Conservation (phyloP, 2,329 filamentous ascomycete genomes). For the Cladophialophora chaetospira region DNA sequence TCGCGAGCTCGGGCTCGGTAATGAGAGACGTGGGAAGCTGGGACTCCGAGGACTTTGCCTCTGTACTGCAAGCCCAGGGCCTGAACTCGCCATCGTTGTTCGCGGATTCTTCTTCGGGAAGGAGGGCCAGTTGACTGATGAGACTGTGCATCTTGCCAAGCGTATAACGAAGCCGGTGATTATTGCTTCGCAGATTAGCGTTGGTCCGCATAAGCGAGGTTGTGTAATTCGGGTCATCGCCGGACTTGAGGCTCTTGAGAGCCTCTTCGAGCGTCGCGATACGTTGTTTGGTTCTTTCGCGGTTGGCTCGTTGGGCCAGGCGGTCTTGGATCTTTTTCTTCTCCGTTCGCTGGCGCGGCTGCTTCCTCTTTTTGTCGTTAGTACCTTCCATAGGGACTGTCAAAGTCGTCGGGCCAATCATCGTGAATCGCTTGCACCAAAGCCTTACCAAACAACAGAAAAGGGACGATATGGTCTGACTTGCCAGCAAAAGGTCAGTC, state of each 20-base stretch:
- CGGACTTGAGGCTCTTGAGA: constrained; percentile 21
- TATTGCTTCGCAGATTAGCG: constrained; percentile 19
- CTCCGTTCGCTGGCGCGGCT: constrained; percentile 13
- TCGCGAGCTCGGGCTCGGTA: not conserved
- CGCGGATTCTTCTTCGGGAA: constrained; percentile 2
- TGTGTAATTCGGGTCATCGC: constrained; percentile 13
- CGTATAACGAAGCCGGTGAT: constrained; percentile 15
- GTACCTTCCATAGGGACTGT: not conserved
- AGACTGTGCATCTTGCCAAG: constrained; percentile 19
- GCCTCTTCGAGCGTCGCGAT: constrained; percentile 24
- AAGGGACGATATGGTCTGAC: not conserved
- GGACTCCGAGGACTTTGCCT: not conserved
- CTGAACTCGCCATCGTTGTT: not conserved
- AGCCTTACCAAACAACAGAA: not conserved
- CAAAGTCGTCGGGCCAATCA: too few species aligned
- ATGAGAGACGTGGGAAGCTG: not conserved
- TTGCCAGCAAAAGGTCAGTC: not conserved
- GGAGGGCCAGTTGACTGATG: constrained; percentile 15
- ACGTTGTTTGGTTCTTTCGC: constrained; percentile 30
- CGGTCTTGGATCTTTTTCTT: constrained; percentile 27
- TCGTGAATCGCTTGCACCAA: too few species aligned
- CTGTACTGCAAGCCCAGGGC: not conserved
- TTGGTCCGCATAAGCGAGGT: constrained; percentile 18
- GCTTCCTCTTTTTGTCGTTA: not conserved
- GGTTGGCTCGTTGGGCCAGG: constrained; percentile 31